Conservation (phyloP, 768 basidiomycete genomes). For the Mycena alexandri region DNA sequence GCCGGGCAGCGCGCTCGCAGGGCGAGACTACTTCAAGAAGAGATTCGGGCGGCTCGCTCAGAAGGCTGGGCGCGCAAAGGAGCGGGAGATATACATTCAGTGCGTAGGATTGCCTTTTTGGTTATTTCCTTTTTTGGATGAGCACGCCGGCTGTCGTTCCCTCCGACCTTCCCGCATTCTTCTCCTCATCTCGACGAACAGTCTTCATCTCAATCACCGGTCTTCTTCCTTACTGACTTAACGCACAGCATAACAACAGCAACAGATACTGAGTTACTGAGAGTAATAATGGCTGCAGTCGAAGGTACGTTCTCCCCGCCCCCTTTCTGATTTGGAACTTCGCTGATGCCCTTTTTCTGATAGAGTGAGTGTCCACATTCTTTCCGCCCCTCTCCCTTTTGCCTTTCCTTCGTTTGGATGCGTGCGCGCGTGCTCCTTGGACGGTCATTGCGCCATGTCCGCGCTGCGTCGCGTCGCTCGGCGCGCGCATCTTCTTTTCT, state of each 20-base stretch:
- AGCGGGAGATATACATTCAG: conserved; percentile 96
- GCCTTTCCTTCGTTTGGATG: conserved; percentile 38
- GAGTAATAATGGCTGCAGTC: conserved; percentile 95
- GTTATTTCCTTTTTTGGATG: neutral
- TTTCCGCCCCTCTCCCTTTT: conserved; percentile 41
- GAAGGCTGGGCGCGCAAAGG: conserved; percentile 86
- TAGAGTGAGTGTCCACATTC: conserved; percentile 74
- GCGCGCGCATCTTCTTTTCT: conserved; percentile 44
- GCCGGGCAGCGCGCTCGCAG: conserved; percentile 76
- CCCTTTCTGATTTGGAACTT: conserved; percentile 15
- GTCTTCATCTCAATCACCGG: too few relatives aligned
- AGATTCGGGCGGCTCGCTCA: conserved; percentile 86
- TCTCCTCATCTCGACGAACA: too few relatives aligned
- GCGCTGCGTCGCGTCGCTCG: conserved; percentile 31
- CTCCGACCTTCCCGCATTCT: conserved; percentile 1
- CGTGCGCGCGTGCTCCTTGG: neutral
- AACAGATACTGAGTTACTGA: conserved; percentile 88
- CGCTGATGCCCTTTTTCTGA: conserved; percentile 27
- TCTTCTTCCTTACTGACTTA: conserved; percentile 31
- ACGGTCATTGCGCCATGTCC: conserved; percentile 12
- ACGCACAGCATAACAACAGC: conserved; percentile 83
- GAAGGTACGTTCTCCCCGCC: conserved; percentile 73
- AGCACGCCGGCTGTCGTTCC: neutral
- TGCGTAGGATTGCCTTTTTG: conserved; percentile 55
- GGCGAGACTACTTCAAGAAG: conserved; percentile 91